Evolutionary conservation across 2,329 filamentous ascomycete genomes (phyloP).

Genomic region (Spiromastix sp.): DNA sequence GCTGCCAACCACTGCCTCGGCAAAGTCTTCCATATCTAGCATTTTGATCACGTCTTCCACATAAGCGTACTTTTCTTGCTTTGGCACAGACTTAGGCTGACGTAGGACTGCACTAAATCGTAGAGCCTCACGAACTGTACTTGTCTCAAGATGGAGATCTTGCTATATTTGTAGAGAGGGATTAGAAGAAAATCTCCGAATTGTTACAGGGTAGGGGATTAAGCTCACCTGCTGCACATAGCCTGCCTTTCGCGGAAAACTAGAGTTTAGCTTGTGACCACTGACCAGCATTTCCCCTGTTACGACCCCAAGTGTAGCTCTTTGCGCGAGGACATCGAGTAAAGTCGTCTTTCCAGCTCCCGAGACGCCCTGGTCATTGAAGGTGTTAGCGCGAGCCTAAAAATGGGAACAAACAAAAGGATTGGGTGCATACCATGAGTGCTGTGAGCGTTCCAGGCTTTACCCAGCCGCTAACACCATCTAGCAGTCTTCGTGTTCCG

Average conservation of each 20-base stretch:
- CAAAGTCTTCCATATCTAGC: conserved; percentile 80
- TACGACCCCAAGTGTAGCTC: conserved; percentile 84
- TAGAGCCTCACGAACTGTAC: conserved; percentile 78
- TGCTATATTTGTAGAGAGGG: too few relatives aligned
- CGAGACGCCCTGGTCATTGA: conserved; percentile 60
- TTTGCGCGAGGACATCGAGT: conserved; percentile 72
- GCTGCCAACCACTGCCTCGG: conserved; percentile 85
- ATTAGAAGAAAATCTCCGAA: too few relatives aligned
- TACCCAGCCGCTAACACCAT: conserved; percentile 85
- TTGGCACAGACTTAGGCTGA: conserved; percentile 62
- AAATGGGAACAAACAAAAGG: conserved; percentile 45
- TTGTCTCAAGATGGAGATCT: conserved; percentile 74
- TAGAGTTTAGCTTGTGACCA: conserved; percentile 58
- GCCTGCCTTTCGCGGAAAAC: conserved; percentile 76
- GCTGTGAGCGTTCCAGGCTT: conserved; percentile 85
- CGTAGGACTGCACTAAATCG: conserved; percentile 77
- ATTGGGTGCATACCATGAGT: conserved; percentile 48
- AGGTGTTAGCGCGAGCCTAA: conserved; percentile 47
- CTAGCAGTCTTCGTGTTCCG: conserved; percentile 62
- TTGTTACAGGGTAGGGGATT: too few relatives aligned
- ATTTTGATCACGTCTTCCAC: conserved; percentile 86
- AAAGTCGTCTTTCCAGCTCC: conserved; percentile 89
- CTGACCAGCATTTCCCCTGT: conserved; percentile 79
- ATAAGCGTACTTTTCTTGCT: conserved; percentile 70
- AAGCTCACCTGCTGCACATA: conserved; percentile 69